These are phyloP conservation scores for Tetramitus jugosus DNA, from an alignment of 208 protist species.

Conservation along the genomic window DNA sequence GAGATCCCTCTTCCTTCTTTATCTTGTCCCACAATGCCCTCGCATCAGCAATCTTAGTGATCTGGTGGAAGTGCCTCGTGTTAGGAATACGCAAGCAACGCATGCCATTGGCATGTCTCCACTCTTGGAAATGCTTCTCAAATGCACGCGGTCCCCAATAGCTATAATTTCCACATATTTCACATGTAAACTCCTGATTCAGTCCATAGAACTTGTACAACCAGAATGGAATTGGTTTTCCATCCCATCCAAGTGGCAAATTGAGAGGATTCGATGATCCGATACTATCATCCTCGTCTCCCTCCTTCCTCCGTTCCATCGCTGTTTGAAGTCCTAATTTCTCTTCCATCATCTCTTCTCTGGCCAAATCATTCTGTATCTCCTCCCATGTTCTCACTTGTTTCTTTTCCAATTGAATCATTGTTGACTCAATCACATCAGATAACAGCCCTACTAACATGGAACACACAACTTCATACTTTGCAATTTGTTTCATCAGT, in stretches of 20 bases:
- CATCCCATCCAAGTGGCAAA: slow-evolving; percentile 71
- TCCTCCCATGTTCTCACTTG: slow-evolving; percentile 47
- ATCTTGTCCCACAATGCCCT: slow-evolving; percentile 50
- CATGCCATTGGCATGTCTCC: slow-evolving; percentile 70
- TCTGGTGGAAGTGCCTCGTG: slow-evolving; percentile 67
- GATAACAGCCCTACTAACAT: too few relatives aligned
- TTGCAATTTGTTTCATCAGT: background rate
- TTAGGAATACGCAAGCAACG: slow-evolving; percentile 70
- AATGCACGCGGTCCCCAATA: slow-evolving; percentile 71
- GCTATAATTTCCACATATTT: slow-evolving; percentile 72
- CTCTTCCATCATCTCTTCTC: slow-evolving; percentile 26
- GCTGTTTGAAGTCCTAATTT: background rate
- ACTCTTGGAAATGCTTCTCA: slow-evolving; percentile 77
- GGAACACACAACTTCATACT: slow-evolving; percentile 8
- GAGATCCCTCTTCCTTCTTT: slow-evolving; percentile 38
- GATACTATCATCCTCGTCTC: slow-evolving; percentile 39
- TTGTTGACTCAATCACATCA: slow-evolving; percentile 48
- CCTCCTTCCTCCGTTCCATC: slow-evolving; percentile 39
- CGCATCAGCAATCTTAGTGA: slow-evolving; percentile 75
- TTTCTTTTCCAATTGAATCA: slow-evolving; percentile 47
- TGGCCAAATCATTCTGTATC: slow-evolving; percentile 30
- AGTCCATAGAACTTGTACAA: slow-evolving; percentile 78
- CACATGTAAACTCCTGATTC: slow-evolving; percentile 72
- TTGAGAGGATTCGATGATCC: slow-evolving; percentile 54
- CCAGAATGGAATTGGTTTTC: slow-evolving; percentile 85